Conservation (phyloP, 1,284 basidiomycete genomes). For the Naganishia liquefaciens region DNA sequence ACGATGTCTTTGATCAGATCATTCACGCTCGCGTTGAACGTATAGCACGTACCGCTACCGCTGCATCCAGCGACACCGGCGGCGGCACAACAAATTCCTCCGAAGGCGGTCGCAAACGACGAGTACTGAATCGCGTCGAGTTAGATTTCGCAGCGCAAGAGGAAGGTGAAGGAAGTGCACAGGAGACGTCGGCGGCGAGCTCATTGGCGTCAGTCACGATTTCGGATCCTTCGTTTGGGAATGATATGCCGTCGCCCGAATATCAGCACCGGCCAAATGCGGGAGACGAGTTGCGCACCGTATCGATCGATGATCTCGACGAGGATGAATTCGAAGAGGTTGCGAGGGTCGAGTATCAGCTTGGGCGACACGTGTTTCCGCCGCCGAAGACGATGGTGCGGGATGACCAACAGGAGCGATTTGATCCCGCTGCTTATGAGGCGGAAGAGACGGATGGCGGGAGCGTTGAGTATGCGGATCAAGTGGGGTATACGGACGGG, state of each 20-base stretch:
- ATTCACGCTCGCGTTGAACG: constrained; percentile 14
- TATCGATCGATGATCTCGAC: constrained; percentile 20
- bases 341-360: constrained; percentile 20
- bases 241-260: constrained; percentile 16
- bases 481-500: constrained; percentile 6
- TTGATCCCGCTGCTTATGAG: constrained; percentile 32
- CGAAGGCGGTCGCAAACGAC: constrained; percentile 27
- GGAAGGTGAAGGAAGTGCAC: not conserved
- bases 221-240: constrained; percentile 13
- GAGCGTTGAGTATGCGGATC: constrained; percentile 24
- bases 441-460: constrained; percentile 26
- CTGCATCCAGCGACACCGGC: constrained; percentile 4
- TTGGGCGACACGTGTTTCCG: constrained; percentile 21
- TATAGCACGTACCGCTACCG: constrained; percentile 9
- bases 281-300: constrained; percentile 13
- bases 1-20: constrained; percentile 21
- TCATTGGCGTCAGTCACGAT: constrained; percentile 22
- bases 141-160: constrained; percentile 22
- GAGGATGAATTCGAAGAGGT: constrained; percentile 27
- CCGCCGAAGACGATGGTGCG: not conserved
- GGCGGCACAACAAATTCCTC: constrained; percentile 16
- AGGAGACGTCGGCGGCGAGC: constrained; percentile 9
- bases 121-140: constrained; percentile 32
- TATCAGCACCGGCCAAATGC: not conserved
- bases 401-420: constrained; percentile 1